These are phyloP conservation scores for Luvunga scandens DNA, from an alignment of 345 rosid species.

Conservation along the genomic window DNA sequence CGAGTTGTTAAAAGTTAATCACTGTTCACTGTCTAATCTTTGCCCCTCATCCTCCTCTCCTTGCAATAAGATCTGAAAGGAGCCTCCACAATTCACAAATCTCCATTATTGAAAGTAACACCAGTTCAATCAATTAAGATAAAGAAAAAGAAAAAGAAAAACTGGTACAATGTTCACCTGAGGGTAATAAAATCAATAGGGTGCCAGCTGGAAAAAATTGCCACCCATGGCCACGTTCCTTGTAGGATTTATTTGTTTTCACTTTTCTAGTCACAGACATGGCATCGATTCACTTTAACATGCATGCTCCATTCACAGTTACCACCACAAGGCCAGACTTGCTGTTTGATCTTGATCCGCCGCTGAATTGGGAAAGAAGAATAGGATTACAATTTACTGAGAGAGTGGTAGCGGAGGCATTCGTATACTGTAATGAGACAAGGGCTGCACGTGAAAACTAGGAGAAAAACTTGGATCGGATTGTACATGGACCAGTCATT, in stretches of 20 bases:
- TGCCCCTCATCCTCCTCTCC: neutral
- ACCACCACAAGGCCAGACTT: neutral
- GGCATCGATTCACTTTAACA: slow-evolving; percentile 8
- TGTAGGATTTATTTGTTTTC: slow-evolving; percentile 2
- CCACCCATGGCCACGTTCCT: neutral
- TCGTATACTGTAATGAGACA: neutral
- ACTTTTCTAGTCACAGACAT: slow-evolving; percentile 15
- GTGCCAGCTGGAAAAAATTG: slow-evolving; percentile 14
- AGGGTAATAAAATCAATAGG: slow-evolving; percentile 2
- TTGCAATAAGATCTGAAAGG: neutral
- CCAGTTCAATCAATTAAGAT: slow-evolving; percentile 3
- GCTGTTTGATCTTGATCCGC: neutral
- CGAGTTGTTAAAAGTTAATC: neutral
- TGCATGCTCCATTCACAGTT: neutral
- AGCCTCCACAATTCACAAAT: neutral
- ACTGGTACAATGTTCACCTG: neutral
- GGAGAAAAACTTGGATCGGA: neutral
- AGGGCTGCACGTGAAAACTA: neutral
- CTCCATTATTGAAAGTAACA: slow-evolving; percentile 9
- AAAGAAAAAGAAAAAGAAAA: too few species aligned
- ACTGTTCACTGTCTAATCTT: slow-evolving; percentile 10
- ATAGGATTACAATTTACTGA: neutral
- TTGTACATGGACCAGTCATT: neutral
- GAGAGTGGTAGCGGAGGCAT: neutral
- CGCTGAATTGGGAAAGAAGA: neutral